phyloP scores from a whole-genome alignment of 768 basidiomycete genomes.

The Leccinum broughii region DNA sequence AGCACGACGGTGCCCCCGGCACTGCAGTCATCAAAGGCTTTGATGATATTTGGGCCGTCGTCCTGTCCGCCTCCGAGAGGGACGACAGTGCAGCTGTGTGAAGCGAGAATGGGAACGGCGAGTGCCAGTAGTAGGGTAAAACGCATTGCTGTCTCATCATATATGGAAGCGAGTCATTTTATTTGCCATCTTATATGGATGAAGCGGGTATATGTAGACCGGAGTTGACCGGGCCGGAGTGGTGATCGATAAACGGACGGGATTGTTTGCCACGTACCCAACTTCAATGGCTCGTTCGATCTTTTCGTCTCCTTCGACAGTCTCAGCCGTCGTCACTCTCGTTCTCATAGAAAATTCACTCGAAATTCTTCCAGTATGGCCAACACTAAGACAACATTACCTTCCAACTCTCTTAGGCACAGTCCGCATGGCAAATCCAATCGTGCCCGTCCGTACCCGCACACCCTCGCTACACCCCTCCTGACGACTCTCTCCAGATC shows the following conservation, averaged over 20 bases:
- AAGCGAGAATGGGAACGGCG: not conserved
- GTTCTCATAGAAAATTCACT: conserved; percentile 59
- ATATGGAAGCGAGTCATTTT: too few relatives aligned
- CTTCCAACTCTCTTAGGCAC: conserved; percentile 44
- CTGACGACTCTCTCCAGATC: conserved; percentile 16
- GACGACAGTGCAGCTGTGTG: conserved; percentile 26
- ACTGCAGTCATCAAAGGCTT: conserved; percentile 30
- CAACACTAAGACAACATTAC: conserved; percentile 44
- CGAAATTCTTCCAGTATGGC: conserved; percentile 26
- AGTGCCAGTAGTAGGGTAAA: not conserved
- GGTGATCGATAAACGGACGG: conserved; percentile 20
- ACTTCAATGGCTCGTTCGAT: conserved; percentile 13
- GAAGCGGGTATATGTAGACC: not conserved
- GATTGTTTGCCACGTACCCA: conserved; percentile 14
- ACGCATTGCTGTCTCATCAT: too few relatives aligned
- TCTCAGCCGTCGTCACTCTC: conserved; percentile 36
- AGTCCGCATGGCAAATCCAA: conserved; percentile 40
- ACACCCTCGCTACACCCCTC: not conserved
- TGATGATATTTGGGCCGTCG: conserved; percentile 34
- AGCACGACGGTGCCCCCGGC: conserved; percentile 33
- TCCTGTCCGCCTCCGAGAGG: conserved; percentile 9
- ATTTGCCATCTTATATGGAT: too few relatives aligned
- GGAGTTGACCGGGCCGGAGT: not conserved
- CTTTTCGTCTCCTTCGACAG: conserved; percentile 20
- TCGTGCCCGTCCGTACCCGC: conserved; percentile 40